Base-by-base conservation (phyloP, 345 rosid genomes). In the Arabis hirsuta region DNA sequence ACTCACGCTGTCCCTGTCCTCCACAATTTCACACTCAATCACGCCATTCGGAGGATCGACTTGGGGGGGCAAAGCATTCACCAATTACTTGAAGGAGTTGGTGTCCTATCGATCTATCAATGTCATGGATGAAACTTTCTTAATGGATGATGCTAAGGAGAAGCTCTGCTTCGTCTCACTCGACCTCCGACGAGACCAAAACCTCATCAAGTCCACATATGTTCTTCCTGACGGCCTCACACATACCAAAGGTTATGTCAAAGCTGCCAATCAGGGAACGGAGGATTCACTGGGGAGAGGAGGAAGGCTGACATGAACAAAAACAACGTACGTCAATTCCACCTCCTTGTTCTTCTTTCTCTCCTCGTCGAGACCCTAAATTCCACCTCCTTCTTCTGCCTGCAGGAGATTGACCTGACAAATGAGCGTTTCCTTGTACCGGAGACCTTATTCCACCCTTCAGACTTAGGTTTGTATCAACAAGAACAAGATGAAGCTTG, bases 341-440 rank as follows among this genome's bases (percentile, higher is more conserved):
- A n/a, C n/a, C n/a, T n/a, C n/a, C n/a, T n/a, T n/a, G n/a, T n/a
- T n/a, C n/a, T n/a, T n/a, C n/a, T n/a, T n/a, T n/a, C n/a, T n/a
- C n/a, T n/a, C n/a, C n/a, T n/a, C n/a, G n/a, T n/a, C n/a, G n/a
- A n/a, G n/a, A n/a, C n/a, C n/a, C n/a, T n/a, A n/a, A n/a, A n/a
- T n/a, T n/a, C n/a, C n/a, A n/a, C n/a, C n/a, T n/a, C n/a, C n/a
- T n/a, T n/a, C n/a, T n/a, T n/a, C n/a, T n/a, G n/a, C n/a, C n/a
- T n/a, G n/a, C 89, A 94, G 98, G 98, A 94, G 84, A 87, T 94
- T 60, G 96, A 91, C 71, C 84, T 91, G 81, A 89, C 95, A 12
- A 94, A 91, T 72, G 98, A 94, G 69, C 86, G 96, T 12, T 94
- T 94, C 72, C 90, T 94, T 76, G 98, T 91, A 45, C 97, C 97